Evolutionary conservation across 805 yeast species (phyloP).

Genomic region (Ogataea angusta): DNA sequence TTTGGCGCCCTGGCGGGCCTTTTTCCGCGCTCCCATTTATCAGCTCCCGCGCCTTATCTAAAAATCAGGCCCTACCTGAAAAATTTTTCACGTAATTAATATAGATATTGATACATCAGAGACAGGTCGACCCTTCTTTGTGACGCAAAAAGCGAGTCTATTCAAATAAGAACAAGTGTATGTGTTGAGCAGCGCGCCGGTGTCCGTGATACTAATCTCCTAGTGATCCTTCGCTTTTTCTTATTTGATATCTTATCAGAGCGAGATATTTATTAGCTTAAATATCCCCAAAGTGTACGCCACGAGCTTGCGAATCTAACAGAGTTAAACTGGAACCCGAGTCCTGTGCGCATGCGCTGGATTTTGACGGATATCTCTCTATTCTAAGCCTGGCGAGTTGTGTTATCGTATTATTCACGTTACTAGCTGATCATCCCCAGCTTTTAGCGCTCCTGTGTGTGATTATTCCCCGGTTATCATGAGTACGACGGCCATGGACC

Average conservation of each 20-base stretch:
- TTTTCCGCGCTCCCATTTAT: too few relatives aligned
- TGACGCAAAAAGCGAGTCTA: slow-evolving; percentile 7
- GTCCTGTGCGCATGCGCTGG: slow-evolving; percentile 14
- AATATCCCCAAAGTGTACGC: slow-evolving; percentile 21
- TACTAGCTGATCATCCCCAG: slow-evolving; percentile 16
- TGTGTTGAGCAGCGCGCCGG: slow-evolving; percentile 1
- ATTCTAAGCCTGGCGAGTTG: slow-evolving; percentile 27
- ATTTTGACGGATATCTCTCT: slow-evolving; percentile 38
- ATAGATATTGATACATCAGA: slow-evolving; percentile 6
- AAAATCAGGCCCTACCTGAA: slow-evolving; percentile 1
- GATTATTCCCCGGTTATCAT: slow-evolving; percentile 18
- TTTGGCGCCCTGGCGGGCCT: too few relatives aligned
- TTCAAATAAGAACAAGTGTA: slow-evolving; percentile 11
- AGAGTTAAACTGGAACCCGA: slow-evolving; percentile 31
- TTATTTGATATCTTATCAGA: slow-evolving; percentile 13
- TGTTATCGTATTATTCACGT: slow-evolving; percentile 22
- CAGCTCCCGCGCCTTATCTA: neutral
- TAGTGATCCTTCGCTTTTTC: slow-evolving; percentile 8
- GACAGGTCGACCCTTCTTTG: slow-evolving; percentile 4
- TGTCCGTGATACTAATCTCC: slow-evolving; percentile 3
- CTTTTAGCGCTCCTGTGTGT: slow-evolving; percentile 27
- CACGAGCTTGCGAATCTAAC: slow-evolving; percentile 24
- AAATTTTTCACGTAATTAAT: slow-evolving; percentile 9
- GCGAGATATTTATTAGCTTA: slow-evolving; percentile 25
- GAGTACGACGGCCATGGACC: slow-evolving; percentile 10